Evolutionary conservation across 805 yeast genomes (phyloP).

Genomic region (Candida railenensis): DNA sequence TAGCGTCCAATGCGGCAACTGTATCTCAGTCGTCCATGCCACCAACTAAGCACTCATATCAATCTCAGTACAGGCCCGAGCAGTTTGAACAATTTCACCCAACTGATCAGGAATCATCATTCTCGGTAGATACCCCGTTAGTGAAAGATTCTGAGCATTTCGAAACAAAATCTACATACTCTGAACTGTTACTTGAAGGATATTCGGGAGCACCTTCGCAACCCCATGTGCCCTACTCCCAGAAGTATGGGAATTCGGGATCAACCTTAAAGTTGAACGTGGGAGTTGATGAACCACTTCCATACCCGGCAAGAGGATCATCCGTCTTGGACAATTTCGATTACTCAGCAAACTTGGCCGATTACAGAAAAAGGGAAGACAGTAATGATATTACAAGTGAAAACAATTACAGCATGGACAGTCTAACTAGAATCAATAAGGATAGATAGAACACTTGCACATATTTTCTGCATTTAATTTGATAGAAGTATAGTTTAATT

Average conservation of each 20-base stretch:
- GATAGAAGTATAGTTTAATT: too few relatives aligned
- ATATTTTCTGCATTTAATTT: too few relatives aligned
- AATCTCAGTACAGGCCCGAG: not conserved
- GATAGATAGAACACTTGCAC: too few relatives aligned
- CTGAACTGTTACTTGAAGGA: not conserved
- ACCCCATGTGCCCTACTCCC: not conserved
- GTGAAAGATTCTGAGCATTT: not conserved
- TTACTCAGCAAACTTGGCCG: not conserved
- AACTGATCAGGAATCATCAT: not conserved
- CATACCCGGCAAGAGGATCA: slow-evolving; percentile 4
- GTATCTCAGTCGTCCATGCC: not conserved
- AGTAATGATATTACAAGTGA: not conserved
- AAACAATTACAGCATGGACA: not conserved
- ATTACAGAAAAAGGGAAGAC: not conserved
- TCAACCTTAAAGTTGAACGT: not conserved
- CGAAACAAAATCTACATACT: not conserved
- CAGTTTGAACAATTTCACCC: not conserved
- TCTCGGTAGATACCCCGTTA: not conserved
- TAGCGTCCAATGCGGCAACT: not conserved
- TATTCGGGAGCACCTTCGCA: not conserved
- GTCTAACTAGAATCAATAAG: not conserved
- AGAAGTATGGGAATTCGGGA: not conserved
- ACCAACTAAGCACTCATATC: not conserved
- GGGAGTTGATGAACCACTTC: not conserved
- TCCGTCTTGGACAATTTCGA: slow-evolving; percentile 2